Evolutionary conservation across 2,329 filamentous ascomycete species (phyloP).

Genomic region (Lecanicillium sp.): DNA sequence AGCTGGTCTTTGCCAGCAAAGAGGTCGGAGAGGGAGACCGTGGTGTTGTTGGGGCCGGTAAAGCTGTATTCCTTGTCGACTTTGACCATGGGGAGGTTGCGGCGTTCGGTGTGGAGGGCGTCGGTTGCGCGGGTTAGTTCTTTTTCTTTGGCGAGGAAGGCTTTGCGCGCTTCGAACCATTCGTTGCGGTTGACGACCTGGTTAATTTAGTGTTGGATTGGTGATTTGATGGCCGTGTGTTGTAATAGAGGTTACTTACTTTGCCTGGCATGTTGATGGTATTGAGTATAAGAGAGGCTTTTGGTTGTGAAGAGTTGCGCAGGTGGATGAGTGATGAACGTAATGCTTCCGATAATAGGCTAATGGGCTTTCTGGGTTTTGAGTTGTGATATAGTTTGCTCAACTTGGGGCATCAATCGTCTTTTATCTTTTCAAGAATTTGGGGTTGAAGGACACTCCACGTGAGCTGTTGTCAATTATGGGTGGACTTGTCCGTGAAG

Average conservation of each 20-base stretch:
- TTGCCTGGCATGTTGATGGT: conserved; percentile 12
- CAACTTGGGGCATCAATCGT: too few species aligned
- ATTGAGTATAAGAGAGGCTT: too few species aligned
- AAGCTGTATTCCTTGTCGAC: conserved; percentile 28
- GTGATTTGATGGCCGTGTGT: background rate
- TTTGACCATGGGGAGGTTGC: conserved; percentile 30
- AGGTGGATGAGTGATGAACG: too few species aligned
- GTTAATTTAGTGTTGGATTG: conserved; percentile 2
- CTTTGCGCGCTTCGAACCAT: conserved; percentile 25
- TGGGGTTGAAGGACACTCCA: too few species aligned
- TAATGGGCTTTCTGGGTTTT: too few species aligned
- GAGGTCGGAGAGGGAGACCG: conserved; percentile 19
- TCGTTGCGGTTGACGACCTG: conserved; percentile 24
- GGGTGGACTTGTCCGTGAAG: too few species aligned
- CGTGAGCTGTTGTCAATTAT: too few species aligned
- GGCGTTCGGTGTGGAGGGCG: conserved; percentile 20
- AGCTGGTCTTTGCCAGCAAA: conserved; percentile 26
- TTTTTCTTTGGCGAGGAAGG: conserved; percentile 26
- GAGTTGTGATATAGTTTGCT: too few species aligned
- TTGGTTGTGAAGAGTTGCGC: too few species aligned
- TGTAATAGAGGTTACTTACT: conserved; percentile 7
- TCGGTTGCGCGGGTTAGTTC: conserved; percentile 20
- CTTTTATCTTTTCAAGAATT: too few species aligned
- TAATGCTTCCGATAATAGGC: too few species aligned
- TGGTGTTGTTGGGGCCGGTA: conserved; percentile 18